A percentile compares a stretch with the other conserved stretches of the same genome.
Conservation (phyloP, 345 rosid species). For the Euclidium syriacum region DNA sequence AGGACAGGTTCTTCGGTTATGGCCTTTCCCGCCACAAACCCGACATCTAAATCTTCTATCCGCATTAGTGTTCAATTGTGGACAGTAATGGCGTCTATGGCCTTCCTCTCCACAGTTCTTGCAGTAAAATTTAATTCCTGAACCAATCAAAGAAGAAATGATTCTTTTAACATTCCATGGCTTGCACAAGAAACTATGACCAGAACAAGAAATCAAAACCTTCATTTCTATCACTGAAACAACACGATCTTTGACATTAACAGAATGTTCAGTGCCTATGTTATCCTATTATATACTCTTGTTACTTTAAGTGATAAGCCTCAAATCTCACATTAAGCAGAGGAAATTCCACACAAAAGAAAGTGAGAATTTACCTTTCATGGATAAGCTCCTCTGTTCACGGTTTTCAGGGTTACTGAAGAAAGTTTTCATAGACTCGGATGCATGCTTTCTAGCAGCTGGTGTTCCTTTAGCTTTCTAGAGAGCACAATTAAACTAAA, state of each 20-base stretch:
- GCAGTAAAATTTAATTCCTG: conserved; percentile 79
- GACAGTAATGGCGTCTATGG: conserved; percentile 86
- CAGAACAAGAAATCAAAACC: not conserved
- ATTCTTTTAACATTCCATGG: not conserved
- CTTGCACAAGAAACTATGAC: not conserved
- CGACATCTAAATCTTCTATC: conserved; percentile 60
- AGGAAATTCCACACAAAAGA: not conserved
- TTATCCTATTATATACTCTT: not conserved
- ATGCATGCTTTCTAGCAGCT: conserved; percentile 75
- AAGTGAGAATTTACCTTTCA: conserved; percentile 55
- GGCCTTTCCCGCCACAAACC: conserved; percentile 71
- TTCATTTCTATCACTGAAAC: not conserved
- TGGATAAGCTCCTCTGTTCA: conserved; percentile 67
- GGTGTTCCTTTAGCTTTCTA: conserved; percentile 87
- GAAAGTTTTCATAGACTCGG: conserved; percentile 70
- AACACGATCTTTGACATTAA: not conserved
- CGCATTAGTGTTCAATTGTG: conserved; percentile 42
- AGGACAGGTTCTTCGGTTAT: conserved; percentile 78
- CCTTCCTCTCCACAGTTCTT: conserved; percentile 77
- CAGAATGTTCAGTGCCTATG: not conserved
- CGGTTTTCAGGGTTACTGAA: conserved; percentile 86
- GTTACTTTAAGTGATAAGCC: not conserved
- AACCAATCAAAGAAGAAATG: not conserved
- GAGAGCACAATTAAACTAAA: conserved; percentile 22
- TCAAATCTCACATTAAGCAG: conserved; percentile 1